Evolutionary conservation across 345 rosid genomes (phyloP), one percentile per base, ranked within the genome.

Genomic region (Populus tremula): DNA sequence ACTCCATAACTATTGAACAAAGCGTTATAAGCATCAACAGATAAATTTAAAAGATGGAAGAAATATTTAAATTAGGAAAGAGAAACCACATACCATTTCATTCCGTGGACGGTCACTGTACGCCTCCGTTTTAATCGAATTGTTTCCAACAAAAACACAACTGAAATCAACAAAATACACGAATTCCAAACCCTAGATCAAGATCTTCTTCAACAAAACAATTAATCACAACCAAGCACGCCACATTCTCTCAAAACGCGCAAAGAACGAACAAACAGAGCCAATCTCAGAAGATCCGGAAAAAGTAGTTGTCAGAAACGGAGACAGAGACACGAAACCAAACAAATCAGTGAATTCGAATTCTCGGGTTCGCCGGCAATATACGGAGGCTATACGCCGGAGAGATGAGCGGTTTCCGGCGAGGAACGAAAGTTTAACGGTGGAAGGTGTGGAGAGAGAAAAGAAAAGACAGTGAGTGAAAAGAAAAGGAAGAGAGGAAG

Each of bases 221-320:
- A 71, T 77, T 73, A 86, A 68, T 67, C 70, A 68, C 82, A 86
- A 71, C 75, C 79, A 75, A 62, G 68, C 61, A 39, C 84, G 53
- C 98, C 96, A 93, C 99, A 96, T 96, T 96, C 89, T 75, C 84
- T 53, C 59, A 75, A 81, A 86, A 80, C 84, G 75, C 84, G 85
- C 65, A 79, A 79, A 68, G 79, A 78, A 68, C 65, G 76, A 73
- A 78, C 73, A 78, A 76, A 81, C 89, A 70, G 76, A 47, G 88
- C 77, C 90, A 83, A 82, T 80, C 81, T 67, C 71, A 74, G 23
- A 90, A 93, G 98, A 92, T 93, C 98, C 93, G 68, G 64, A 23
- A 20, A 56, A 53, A 59, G 82, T 64, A 73, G 83, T 64, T 80
- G 82, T 82, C 70, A 64, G 69, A 12, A 78, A 70, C 83, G 61